Conservation (phyloP, 225 moss, liverwort and hornwort genomes). For the Thuidium tamariscinum region DNA sequence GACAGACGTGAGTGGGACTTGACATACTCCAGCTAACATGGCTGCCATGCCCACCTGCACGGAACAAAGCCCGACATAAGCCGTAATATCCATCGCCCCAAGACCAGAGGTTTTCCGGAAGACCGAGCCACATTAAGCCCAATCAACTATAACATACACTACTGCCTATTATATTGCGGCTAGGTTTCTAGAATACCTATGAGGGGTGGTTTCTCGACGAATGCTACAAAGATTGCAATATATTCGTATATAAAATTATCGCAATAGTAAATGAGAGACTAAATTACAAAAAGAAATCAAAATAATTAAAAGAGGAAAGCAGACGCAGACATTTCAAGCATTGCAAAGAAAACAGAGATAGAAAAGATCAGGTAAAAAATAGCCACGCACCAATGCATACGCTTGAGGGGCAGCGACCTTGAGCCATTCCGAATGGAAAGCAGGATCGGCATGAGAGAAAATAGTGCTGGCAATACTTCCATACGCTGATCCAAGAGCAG, state of each 20-base stretch:
- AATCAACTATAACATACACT: background rate
- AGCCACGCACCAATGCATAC: constrained; percentile 70
- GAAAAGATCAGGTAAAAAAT: background rate
- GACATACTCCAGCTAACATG: constrained; percentile 93
- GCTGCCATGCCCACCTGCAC: constrained; percentile 97
- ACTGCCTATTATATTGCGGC: background rate
- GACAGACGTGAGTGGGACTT: constrained; percentile 94
- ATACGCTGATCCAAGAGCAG: constrained; percentile 95
- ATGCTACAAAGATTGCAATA: background rate
- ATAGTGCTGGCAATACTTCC: constrained; percentile 64
- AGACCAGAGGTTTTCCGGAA: background rate
- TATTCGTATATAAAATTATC: background rate
- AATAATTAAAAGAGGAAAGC: background rate
- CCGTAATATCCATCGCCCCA: background rate
- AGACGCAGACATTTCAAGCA: background rate
- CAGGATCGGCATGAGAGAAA: constrained; percentile 57
- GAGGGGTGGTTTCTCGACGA: background rate
- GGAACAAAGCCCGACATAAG: background rate
- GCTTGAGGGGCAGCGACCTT: constrained; percentile 95
- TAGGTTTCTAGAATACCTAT: background rate
- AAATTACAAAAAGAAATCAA: background rate
- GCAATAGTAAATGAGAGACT: background rate
- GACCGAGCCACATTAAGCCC: background rate
- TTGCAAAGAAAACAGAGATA: background rate
- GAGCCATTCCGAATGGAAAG: constrained; percentile 76